Conservation (phyloP, 2,329 filamentous ascomycete genomes). For the Beauveria pseudobassiana region DNA sequence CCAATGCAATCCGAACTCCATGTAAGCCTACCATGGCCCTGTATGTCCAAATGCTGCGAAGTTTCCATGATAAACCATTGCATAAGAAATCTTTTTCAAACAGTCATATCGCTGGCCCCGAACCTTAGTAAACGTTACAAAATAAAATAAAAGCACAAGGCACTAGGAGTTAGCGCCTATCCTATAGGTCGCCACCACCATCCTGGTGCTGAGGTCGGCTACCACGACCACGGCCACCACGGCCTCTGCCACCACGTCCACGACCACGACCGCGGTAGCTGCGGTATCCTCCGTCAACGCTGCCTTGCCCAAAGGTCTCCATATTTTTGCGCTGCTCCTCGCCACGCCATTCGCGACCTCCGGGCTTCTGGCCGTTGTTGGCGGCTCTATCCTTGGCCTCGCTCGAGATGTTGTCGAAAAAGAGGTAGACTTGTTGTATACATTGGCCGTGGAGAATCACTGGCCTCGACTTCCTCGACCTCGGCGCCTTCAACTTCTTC, state of each 20-base stretch:
- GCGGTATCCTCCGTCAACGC: constrained; percentile 74
- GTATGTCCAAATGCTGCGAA: constrained; percentile 9
- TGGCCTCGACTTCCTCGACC: constrained; percentile 31
- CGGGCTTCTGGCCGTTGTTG: constrained; percentile 57
- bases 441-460: constrained; percentile 36
- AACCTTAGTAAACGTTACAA: constrained; percentile 6
- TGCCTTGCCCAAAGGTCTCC: constrained; percentile 95
- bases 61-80: background rate
- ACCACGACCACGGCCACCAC: constrained; percentile 32
- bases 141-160: background rate
- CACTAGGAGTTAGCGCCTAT: background rate
- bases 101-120: constrained; percentile 4
- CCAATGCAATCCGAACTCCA: constrained; percentile 11
- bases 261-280: constrained; percentile 75
- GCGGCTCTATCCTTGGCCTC: constrained; percentile 85
- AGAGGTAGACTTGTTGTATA: constrained; percentile 81
- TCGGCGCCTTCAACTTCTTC: constrained; percentile 39
- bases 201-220: constrained; percentile 25
- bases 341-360: constrained; percentile 79
- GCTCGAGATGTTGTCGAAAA: constrained; percentile 99
- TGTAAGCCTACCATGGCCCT: constrained; percentile 4
- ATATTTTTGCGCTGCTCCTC: constrained; percentile 95
- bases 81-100: background rate
- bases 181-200: constrained; percentile 5
- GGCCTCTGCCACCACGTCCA: constrained; percentile 52